A percentile compares a stretch with the other conserved stretches of the same genome.
phyloP scores from a whole-genome alignment of 2,329 filamentous ascomycete genomes.

The Aureobasidium sp. region DNA sequence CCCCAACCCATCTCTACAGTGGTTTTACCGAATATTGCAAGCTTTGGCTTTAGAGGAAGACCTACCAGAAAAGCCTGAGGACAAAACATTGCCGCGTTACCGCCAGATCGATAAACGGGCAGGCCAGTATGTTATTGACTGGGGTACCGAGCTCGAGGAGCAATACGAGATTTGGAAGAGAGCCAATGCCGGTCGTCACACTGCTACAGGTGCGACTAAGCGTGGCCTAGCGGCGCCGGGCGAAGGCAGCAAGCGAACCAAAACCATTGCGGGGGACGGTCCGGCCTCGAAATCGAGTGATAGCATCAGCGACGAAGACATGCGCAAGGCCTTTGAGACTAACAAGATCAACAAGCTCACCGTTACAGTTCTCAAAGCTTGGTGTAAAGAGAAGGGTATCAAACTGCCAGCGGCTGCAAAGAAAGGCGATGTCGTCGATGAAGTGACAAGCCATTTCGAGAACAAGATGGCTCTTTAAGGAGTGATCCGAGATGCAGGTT shows the following conservation, averaged over 20 bases:
- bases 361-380: slow-evolving; percentile 28
- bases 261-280: slow-evolving; percentile 26
- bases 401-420: slow-evolving; percentile 22
- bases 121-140: slow-evolving; percentile 69
- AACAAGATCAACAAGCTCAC: slow-evolving; percentile 37
- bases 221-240: slow-evolving; percentile 28
- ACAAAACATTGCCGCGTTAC: slow-evolving; percentile 77
- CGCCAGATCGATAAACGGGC: slow-evolving; percentile 85
- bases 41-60: slow-evolving; percentile 88
- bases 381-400: slow-evolving; percentile 24
- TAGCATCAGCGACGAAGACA: slow-evolving; percentile 37
- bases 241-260: slow-evolving; percentile 39
- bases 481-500: not conserved
- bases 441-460: slow-evolving; percentile 30
- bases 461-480: slow-evolving; percentile 26
- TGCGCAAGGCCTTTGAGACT: slow-evolving; percentile 38
- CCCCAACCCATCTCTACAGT: slow-evolving; percentile 78
- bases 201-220: slow-evolving; percentile 40
- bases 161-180: slow-evolving; percentile 42
- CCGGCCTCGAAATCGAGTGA: slow-evolving; percentile 21
- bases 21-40: slow-evolving; percentile 94
- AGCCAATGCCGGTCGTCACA: slow-evolving; percentile 29
- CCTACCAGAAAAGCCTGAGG: slow-evolving; percentile 63
- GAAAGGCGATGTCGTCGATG: slow-evolving; percentile 30
- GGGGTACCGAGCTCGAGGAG: slow-evolving; percentile 61